Evolutionary conservation across 164 flowering plant species (phyloP), one percentile per base, ranked within the genome.

Genomic region (Dillenia turbinata): DNA sequence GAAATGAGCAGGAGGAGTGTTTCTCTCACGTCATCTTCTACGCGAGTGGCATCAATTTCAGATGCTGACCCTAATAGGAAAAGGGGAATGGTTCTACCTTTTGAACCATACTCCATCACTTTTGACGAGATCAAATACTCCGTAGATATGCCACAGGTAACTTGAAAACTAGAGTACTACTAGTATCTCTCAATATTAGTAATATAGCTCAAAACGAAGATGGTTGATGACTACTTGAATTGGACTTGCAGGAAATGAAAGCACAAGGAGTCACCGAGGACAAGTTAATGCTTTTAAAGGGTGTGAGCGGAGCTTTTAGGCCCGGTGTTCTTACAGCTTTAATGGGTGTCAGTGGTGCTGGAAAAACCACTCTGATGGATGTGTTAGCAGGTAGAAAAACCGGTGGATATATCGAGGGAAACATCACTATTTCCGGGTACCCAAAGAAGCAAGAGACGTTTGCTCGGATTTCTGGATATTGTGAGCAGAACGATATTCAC

Each of bases 91-190:
- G 76, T 83, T 69, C 79, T 83, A 59, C 87, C 87, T 17, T 83
- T 83, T 57, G 49, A 71, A 61, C 87, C 87, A 12, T 79, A 68
- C 55, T 75, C 85, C 24, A 67, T 83, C 66, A 68, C 83, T 14
- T 80, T 80, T 58, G 77, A 78, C 47, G 73, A 78, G 9, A 73
- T 83, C 60, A 67, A 62, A 62, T 83, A 81, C 49, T 64, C 81
- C 7, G 81, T 83, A 0, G 85, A 83, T 64, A 83, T 81, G 83
- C 87, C 85, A 65, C 69, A 67, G 79, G 86, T 82, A 73, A 6
- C 15, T 58, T 57, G 40, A 11, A 14, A 3, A 14, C 22, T 47
- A 26, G n/a, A 0, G 15, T 47, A 33, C 12, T n/a, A 16, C 33
- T 43, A 12, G 12, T 9, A 24, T 19, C 10, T 9, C 26, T 14